Percentiles rank a stretch among this genome's conserved stretches.
Evolutionary conservation across 2,329 filamentous ascomycete species (phyloP).

Genomic region (Colletotrichum sp.): DNA sequence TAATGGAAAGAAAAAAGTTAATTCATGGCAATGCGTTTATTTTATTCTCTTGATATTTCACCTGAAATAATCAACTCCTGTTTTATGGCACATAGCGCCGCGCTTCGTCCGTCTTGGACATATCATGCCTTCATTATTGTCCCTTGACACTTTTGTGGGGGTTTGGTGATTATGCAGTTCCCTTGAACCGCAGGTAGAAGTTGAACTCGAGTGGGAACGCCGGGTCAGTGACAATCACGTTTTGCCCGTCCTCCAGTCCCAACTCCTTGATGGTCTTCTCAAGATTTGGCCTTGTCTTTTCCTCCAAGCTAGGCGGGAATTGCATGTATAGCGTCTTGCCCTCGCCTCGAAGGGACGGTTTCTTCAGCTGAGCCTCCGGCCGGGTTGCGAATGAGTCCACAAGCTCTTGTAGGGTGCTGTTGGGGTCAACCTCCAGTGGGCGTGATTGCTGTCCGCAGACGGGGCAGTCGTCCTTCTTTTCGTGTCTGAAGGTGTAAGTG

Average conservation of each 20-base stretch:
- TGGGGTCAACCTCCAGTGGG: conserved; percentile 73
- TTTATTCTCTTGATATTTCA: neutral
- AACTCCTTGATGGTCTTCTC: conserved; percentile 78
- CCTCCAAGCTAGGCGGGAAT: conserved; percentile 78
- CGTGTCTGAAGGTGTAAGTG: conserved; percentile 95
- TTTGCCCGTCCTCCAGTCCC: conserved; percentile 76
- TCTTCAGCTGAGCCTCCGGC: conserved; percentile 92
- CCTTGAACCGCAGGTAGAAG: conserved; percentile 57
- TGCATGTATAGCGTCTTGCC: conserved; percentile 91
- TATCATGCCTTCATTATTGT: conserved; percentile 11
- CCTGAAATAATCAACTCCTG: neutral
- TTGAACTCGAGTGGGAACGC: conserved; percentile 77
- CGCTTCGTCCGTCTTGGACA: neutral
- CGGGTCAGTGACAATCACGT: conserved; percentile 92
- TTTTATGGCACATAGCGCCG: neutral
- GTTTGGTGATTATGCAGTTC: conserved; percentile 7
- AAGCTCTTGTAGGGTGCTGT: conserved; percentile 79
- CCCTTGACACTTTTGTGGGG: neutral
- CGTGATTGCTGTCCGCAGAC: conserved; percentile 88
- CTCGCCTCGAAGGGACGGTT: conserved; percentile 81
- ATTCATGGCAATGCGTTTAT: neutral
- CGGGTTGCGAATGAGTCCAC: conserved; percentile 82
- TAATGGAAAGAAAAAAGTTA: conserved; percentile 18
- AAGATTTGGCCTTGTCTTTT: conserved; percentile 84
- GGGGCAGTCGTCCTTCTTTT: conserved; percentile 93